Conservation (phyloP, 2,329 filamentous ascomycete genomes). For the Shiraia bambusicola region DNA sequence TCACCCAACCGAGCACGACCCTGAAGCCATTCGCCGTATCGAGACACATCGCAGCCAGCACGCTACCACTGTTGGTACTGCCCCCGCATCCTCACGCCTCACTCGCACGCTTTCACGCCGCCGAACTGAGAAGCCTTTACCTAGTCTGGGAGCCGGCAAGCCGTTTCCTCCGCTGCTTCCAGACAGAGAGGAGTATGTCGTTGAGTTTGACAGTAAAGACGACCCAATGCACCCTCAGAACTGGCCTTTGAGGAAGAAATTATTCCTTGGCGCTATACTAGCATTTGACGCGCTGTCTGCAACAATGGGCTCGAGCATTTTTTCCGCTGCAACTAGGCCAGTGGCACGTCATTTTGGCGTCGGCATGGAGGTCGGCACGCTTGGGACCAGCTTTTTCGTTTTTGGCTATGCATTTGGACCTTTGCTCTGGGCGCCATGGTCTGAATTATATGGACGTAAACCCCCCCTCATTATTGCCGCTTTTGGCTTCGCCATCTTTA, state of each 20-base stretch:
- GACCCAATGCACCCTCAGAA: conserved; percentile 88
- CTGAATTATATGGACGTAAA: conserved; percentile 54
- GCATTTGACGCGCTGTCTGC: conserved; percentile 72
- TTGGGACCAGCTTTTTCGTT: conserved; percentile 39
- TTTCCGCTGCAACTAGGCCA: conserved; percentile 38
- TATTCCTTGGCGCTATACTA: conserved; percentile 66
- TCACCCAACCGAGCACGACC: conserved; percentile 60
- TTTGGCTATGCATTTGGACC: conserved; percentile 45
- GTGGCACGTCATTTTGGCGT: conserved; percentile 37
- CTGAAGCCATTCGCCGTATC: conserved; percentile 70
- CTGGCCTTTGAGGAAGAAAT: conserved; percentile 78
- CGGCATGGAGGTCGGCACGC: conserved; percentile 31
- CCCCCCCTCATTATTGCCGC: conserved; percentile 51
- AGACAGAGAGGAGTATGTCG: conserved; percentile 74
- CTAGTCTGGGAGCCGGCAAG: conserved; percentile 70
- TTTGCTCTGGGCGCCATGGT: conserved; percentile 52
- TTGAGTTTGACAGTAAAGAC: conserved; percentile 78
- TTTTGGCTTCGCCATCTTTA: conserved; percentile 55
- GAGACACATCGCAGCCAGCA: conserved; percentile 72
- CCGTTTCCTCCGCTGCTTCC: conserved; percentile 70
- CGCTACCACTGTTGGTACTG: conserved; percentile 65
- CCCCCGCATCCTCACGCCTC: conserved; percentile 43
- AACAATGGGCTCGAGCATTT: conserved; percentile 61
- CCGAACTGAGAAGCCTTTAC: conserved; percentile 56
- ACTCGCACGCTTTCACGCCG: conserved; percentile 44